Evolutionary conservation across 1,139 yeast genomes (phyloP), one percentile per base, ranked within the genome.

Genomic region (Taiozyma sp.): DNA sequence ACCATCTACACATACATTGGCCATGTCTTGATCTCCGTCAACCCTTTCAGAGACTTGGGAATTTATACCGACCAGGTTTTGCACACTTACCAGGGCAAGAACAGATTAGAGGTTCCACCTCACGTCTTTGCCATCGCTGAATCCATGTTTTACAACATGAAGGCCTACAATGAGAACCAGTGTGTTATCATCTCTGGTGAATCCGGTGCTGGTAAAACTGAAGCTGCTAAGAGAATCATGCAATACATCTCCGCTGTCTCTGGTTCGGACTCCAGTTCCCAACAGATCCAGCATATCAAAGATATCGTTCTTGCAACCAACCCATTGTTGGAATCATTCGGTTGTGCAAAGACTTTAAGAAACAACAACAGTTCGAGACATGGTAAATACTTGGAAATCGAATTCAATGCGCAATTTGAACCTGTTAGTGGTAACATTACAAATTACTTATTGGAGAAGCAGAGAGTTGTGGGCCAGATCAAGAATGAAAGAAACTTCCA

Each of bases 71-170:
- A 81, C 48, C 84, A 81, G 29, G 83, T 84, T 12, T 73, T 93
- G 62, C 79, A 82, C 54, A 75, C 86, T 46, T 95, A 95, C 67
- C 83, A 84, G 68, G 97, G 97, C 53, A 90, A 92, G 68, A 95
- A 93, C 69, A 77, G 99, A 64, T 75, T 95, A 56, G 99, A 95
- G 70, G 96, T 88, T 38, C 96, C 98, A n/a, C 99, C 99, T 8
- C 99, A 95, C 72, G 99, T 95, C 44, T 95, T 87, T 70, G 97
- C 98, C 48, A 92, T 93, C 63, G 99, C 99, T 22, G 99, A 95
- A 70, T 74, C 96, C 40, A 92, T 95, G 96, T 93, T 87, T 70
- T 93, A 95, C 71, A 89, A 92, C 68, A 80, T 95, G 83, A 92
- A 92, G 70, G 87, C 96, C 0, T 95, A 95, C 70, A 83, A 88